Evolutionary conservation across 129 eudicot species (phyloP).

Genomic region (Escallonia rubra): DNA sequence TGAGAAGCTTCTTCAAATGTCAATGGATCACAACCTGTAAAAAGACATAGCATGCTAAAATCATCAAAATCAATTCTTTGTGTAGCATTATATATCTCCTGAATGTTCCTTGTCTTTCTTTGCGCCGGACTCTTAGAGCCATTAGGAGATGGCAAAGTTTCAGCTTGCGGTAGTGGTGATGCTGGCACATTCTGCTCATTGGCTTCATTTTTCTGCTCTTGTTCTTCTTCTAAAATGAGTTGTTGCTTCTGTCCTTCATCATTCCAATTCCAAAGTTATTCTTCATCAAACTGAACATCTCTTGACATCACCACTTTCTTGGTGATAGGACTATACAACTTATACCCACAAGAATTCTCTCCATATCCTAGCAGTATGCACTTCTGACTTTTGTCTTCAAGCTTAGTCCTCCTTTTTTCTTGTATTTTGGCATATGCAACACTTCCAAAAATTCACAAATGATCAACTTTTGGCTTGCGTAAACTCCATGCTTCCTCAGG

Average conservation of each 20-base stretch:
- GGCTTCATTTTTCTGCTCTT: background rate
- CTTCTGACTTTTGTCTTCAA: background rate
- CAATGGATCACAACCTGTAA: background rate
- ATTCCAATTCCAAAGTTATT: background rate
- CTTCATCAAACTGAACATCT: background rate
- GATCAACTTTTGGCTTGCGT: background rate
- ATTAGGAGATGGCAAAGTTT: background rate
- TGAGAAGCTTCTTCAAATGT: background rate
- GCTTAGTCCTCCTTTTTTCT: background rate
- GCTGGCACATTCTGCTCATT: too few species aligned
- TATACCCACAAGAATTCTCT: background rate
- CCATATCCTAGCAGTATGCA: background rate
- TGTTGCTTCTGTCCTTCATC: background rate
- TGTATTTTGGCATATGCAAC: background rate
- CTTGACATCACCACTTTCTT: background rate
- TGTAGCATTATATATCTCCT: too few species aligned
- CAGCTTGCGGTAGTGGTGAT: background rate
- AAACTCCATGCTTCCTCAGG: conserved; percentile 1
- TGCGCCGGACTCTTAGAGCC: background rate
- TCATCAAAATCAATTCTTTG: too few species aligned
- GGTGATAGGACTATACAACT: background rate
- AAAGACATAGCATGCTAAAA: background rate
- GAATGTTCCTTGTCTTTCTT: too few species aligned
- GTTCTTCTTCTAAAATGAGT: background rate
- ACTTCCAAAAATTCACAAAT: background rate